Conservation (phyloP, 2,329 filamentous ascomycete species). For the Lecanicillium sp. region DNA sequence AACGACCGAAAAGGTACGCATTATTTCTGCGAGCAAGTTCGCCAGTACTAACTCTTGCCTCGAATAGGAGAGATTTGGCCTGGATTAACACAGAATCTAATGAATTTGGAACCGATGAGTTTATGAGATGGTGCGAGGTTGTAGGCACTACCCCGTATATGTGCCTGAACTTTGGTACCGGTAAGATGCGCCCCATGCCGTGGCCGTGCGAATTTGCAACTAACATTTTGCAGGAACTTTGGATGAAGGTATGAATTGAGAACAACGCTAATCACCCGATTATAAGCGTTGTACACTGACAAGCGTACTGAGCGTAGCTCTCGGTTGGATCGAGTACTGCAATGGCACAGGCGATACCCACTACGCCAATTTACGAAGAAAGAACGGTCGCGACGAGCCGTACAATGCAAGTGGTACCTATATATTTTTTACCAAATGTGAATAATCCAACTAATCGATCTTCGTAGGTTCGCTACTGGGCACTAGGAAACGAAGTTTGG, state of each 20-base stretch:
- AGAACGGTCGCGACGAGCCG: constrained; percentile 68
- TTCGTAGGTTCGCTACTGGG: constrained; percentile 67
- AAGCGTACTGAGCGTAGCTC: too few species aligned
- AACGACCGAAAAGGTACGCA: constrained; percentile 44
- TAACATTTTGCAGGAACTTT: constrained; percentile 26
- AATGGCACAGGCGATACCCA: constrained; percentile 68
- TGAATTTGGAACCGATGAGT: constrained; percentile 79
- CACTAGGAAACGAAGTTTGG: constrained; percentile 69
- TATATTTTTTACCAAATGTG: too few species aligned
- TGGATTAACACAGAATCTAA: constrained; percentile 74
- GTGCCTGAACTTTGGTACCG: constrained; percentile 75
- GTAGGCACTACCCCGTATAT: constrained; percentile 73
- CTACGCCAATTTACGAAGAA: constrained; percentile 71
- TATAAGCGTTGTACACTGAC: neutral
- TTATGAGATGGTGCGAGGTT: constrained; percentile 70
- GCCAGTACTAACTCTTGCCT: constrained; percentile 1
- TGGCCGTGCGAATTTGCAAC: too few species aligned
- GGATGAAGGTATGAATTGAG: constrained; percentile 25
- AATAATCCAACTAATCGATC: neutral
- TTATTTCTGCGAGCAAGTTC: neutral
- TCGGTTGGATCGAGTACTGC: constrained; percentile 82
- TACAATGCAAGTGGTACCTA: constrained; percentile 44
- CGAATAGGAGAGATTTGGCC: constrained; percentile 61
- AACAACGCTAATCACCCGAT: too few species aligned
- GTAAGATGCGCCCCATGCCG: constrained; percentile 19